These are phyloP conservation scores for Rhodosporidiobolus sp. DNA, from an alignment of 768 basidiomycete species.

Conservation along the genomic window DNA sequence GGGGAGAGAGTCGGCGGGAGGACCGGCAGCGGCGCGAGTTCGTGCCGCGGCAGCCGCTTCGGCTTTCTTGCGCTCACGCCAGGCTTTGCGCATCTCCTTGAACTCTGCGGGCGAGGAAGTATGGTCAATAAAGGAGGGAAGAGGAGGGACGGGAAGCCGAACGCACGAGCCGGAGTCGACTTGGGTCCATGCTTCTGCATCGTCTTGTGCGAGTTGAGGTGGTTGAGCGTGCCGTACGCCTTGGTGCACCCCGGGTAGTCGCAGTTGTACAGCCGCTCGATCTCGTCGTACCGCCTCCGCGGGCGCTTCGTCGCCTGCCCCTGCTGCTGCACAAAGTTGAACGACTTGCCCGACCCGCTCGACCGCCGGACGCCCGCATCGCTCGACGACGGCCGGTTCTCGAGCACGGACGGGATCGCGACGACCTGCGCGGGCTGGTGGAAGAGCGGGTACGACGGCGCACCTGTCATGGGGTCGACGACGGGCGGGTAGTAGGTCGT, in stretches of 20 bases:
- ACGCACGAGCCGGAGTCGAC: constrained; percentile 81
- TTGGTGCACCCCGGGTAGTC: constrained; percentile 55
- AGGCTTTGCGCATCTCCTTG: constrained; percentile 93
- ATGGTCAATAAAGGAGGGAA: constrained; percentile 13
- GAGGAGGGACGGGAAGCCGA: not conserved
- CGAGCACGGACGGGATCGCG: not conserved
- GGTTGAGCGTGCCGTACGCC: constrained; percentile 58
- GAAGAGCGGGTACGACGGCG: not conserved
- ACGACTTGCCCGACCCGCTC: constrained; percentile 8
- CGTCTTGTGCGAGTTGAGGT: constrained; percentile 95
- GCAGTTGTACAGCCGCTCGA: constrained; percentile 87
- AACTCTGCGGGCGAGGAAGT: constrained; percentile 63
- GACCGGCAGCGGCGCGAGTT: constrained; percentile 22
- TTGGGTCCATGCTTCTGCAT: constrained; percentile 96
- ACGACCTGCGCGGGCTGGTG: not conserved
- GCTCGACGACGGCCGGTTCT: not conserved
- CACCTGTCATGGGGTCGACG: not conserved
- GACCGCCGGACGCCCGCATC: not conserved
- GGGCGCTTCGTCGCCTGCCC: constrained; percentile 49
- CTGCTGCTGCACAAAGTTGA: constrained; percentile 32
- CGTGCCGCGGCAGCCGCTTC: constrained; percentile 37
- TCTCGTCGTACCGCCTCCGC: constrained; percentile 66
- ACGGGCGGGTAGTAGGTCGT: constrained; percentile 6
- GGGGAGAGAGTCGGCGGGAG: not conserved
- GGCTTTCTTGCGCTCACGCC: constrained; percentile 85